Conservation (phyloP, 1,284 basidiomycete species). For the Ceratobasidium sp. region DNA sequence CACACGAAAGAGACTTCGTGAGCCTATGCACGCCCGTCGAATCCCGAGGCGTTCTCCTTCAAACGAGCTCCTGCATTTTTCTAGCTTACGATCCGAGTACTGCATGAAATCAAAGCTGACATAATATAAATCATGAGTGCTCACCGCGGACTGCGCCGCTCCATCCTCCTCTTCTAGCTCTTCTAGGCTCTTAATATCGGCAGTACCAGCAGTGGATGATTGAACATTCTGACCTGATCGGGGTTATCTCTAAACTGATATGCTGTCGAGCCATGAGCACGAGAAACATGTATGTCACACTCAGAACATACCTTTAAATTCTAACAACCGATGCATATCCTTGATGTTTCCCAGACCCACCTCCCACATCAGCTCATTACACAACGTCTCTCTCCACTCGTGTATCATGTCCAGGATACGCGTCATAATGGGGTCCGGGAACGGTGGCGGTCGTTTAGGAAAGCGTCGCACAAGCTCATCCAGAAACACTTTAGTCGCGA, state of each 20-base stretch:
- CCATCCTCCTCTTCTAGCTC: constrained; percentile 97
- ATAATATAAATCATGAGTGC: constrained; percentile 46
- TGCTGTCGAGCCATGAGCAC: constrained; percentile 58
- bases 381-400: constrained; percentile 96
- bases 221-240: constrained; percentile 58
- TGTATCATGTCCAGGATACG: constrained; percentile 95
- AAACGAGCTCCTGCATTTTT: constrained; percentile 97
- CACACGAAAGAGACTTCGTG: constrained; percentile 94
- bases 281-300: constrained; percentile 7
- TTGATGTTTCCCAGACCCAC: constrained; percentile 97
- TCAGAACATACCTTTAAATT: constrained; percentile 80
- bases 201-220: constrained; percentile 57
- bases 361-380: constrained; percentile 87
- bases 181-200: constrained; percentile 91
- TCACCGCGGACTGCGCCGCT: constrained; percentile 87
- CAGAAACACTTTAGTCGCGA: constrained; percentile 98
- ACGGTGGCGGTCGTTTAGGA: constrained; percentile 95
- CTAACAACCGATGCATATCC: constrained; percentile 96
- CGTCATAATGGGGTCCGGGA: constrained; percentile 94
- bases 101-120: constrained; percentile 17
- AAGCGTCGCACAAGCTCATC: constrained; percentile 98
- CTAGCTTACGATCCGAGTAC: constrained; percentile 52
- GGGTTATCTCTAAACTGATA: constrained; percentile 86
- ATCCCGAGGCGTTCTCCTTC: constrained; percentile 94
- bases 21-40: constrained; percentile 96